These are phyloP conservation scores for Candida argentea DNA, from an alignment of 805 yeast species.

Conservation along the genomic window DNA sequence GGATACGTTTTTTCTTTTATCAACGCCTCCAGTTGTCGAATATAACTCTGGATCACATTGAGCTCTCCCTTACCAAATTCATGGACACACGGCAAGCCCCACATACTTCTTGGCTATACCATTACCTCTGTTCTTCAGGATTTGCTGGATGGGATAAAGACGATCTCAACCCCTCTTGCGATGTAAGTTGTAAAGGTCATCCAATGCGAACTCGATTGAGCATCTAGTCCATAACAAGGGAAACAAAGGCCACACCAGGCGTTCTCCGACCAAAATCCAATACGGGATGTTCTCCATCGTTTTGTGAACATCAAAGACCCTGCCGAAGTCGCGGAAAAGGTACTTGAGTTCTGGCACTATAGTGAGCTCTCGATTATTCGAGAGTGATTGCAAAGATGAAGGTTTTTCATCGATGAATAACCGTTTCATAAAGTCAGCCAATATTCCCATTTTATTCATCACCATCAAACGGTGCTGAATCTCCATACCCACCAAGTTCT, in stretches of 20 bases:
- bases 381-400: constrained; percentile 57
- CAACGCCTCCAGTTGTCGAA: neutral
- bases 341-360: constrained; percentile 81
- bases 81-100: too few species aligned
- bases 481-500: constrained; percentile 62
- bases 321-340: constrained; percentile 57
- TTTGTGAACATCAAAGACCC: constrained; percentile 69
- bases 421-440: constrained; percentile 61
- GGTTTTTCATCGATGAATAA: constrained; percentile 78
- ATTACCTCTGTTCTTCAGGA: too few species aligned
- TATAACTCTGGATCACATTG: neutral
- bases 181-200: constrained; percentile 51
- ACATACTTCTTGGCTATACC: too few species aligned
- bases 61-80: too few species aligned
- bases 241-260: constrained; percentile 86
- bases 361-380: constrained; percentile 61
- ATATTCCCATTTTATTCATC: constrained; percentile 65
- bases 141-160: too few species aligned
- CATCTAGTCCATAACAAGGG: constrained; percentile 82
- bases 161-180: constrained; percentile 16
- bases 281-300: constrained; percentile 67
- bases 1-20: too few species aligned
- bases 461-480: constrained; percentile 76
- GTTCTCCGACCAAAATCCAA: constrained; percentile 86
- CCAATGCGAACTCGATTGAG: constrained; percentile 80